Evolutionary conservation across 192 early-diverging fungal species (phyloP).

Genomic region (Backusella macrospora): DNA sequence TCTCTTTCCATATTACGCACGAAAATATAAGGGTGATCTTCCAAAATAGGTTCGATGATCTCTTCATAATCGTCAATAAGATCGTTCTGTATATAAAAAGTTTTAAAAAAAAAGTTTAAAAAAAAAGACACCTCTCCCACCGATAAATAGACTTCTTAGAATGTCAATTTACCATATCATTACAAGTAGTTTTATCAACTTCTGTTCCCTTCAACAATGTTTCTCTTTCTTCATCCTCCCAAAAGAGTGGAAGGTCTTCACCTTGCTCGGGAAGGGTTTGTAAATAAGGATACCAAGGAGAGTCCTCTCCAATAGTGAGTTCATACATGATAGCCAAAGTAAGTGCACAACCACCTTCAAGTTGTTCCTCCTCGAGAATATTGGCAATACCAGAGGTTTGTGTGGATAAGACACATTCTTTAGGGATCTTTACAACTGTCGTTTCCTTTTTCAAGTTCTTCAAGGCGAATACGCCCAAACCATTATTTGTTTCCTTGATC

Average conservation of each 20-base stretch:
- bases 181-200: conserved; percentile 51
- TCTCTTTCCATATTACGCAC: conserved; percentile 26
- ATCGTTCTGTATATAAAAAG: conserved; percentile 42
- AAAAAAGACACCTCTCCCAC: not conserved
- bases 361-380: conserved; percentile 61
- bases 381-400: conserved; percentile 76
- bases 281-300: conserved; percentile 81
- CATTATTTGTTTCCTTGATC: conserved; percentile 47
- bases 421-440: conserved; percentile 74
- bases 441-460: conserved; percentile 56
- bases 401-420: conserved; percentile 70
- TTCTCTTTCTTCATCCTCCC: conserved; percentile 59
- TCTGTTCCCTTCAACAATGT: conserved; percentile 70
- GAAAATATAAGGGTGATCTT: conserved; percentile 62
- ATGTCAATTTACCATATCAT: conserved; percentile 48
- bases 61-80: conserved; percentile 68
- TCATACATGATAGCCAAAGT: conserved; percentile 84
- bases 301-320: conserved; percentile 56
- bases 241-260: conserved; percentile 74
- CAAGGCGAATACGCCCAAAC: conserved; percentile 61
- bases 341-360: conserved; percentile 72
- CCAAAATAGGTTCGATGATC: conserved; percentile 58
- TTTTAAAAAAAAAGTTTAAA: conserved; percentile 20
- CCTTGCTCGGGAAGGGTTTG: conserved; percentile 61
- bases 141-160: no score